These are phyloP conservation scores for Magnolia kwangsiensis DNA, from an alignment of 164 flowering plant genomes.

Conservation along the genomic window DNA sequence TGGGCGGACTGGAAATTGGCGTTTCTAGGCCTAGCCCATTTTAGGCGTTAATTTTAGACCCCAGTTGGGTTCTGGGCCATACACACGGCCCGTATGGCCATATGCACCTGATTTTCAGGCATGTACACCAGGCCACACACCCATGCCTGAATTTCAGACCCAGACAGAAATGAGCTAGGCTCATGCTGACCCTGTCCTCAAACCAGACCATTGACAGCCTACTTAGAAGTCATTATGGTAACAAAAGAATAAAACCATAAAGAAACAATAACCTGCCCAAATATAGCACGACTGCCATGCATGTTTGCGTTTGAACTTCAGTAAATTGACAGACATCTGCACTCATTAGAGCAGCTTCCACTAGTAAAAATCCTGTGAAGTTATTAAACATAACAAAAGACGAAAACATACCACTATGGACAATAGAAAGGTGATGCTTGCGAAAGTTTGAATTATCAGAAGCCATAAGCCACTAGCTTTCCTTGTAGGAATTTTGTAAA, in stretches of 20 bases:
- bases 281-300: slow-evolving; percentile 82
- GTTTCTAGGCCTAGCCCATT: no score
- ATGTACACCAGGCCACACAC: no score
- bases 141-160: no score
- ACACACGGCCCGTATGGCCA: no score
- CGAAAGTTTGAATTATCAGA: slow-evolving; percentile 60
- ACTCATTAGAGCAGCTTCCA: slow-evolving; percentile 1
- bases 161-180: no score
- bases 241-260: slow-evolving; percentile 3
- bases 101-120: no score
- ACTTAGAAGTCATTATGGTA: no score
- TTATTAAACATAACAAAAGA: not conserved
- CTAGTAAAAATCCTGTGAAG: not conserved
- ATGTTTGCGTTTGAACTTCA: slow-evolving; percentile 43
- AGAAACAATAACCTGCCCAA: slow-evolving; percentile 66
- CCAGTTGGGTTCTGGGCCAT: no score
- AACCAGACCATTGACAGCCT: no score
- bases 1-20: no score
- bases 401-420: slow-evolving; percentile 56
- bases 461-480: slow-evolving; percentile 70
- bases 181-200: no score
- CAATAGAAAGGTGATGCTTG: slow-evolving; percentile 66
- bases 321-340: slow-evolving; percentile 55
- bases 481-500: slow-evolving; percentile 52
- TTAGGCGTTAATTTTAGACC: no score